Conservation (phyloP, 495 filamentous ascomycete genomes). For the Podospora anserina region DNA sequence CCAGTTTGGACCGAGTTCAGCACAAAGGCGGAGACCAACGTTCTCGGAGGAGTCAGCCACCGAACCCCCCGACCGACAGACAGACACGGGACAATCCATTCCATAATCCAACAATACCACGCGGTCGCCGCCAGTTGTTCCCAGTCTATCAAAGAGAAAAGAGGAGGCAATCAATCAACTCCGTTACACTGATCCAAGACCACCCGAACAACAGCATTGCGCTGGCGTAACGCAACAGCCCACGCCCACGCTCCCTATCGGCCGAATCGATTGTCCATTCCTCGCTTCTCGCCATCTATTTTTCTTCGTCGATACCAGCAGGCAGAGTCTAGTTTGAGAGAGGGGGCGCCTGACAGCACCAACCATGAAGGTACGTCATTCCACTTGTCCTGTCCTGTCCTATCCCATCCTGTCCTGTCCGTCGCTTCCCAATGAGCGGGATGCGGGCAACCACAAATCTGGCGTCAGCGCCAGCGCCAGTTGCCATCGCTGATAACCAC, state of each 20-base stretch:
- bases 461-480: slow-evolving; percentile 11
- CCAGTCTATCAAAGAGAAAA: background rate
- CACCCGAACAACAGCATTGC: slow-evolving; percentile 24
- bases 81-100: background rate
- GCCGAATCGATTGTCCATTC: slow-evolving; percentile 26
- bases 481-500: background rate
- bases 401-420: slow-evolving; percentile 17
- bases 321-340: slow-evolving; percentile 13
- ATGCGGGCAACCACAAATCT: slow-evolving; percentile 9
- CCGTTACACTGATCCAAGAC: slow-evolving; percentile 36
- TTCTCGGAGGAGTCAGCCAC: slow-evolving; percentile 3
- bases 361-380: slow-evolving; percentile 50
- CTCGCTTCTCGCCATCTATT: slow-evolving; percentile 17
- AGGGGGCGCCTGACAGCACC: slow-evolving; percentile 30
- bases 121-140: background rate
- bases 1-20: slow-evolving; percentile 12
- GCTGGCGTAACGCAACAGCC: slow-evolving; percentile 29
- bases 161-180: slow-evolving; percentile 11
- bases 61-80: background rate
- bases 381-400: slow-evolving; percentile 20
- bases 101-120: background rate
- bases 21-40: slow-evolving; percentile 17
- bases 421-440: slow-evolving; percentile 22
- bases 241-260: slow-evolving; percentile 9
- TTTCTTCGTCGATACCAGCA: slow-evolving; percentile 10